Evolutionary conservation across 73 alveolate genomes (phyloP).

Genomic region (Paramecium bursaria): DNA sequence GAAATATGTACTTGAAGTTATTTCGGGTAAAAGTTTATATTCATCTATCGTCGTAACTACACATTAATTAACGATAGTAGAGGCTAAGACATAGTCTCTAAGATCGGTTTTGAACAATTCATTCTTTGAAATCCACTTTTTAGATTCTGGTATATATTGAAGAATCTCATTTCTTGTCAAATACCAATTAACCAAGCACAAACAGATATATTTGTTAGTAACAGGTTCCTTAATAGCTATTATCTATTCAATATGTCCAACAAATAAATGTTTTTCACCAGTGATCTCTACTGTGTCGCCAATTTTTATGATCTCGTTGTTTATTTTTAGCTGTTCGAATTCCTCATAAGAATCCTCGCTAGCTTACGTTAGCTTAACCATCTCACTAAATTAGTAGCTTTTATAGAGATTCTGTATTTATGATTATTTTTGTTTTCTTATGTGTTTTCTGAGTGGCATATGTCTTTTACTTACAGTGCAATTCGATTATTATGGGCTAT

Average conservation of each 20-base stretch:
- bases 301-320: conserved; percentile 17
- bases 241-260: conserved; percentile 11
- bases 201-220: background rate
- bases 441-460: no score
- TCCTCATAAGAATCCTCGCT: background rate
- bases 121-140: conserved; percentile 18
- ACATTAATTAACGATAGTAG: conserved; percentile 18
- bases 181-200: conserved; percentile 34
- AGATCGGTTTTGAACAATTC: conserved; percentile 24
- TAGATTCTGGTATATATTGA: background rate
- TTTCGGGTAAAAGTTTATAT: background rate
- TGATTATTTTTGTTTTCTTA: no score
- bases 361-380: background rate
- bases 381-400: no score
- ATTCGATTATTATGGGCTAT: no score
- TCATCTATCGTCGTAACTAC: conserved; percentile 18
- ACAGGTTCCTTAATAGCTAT: background rate
- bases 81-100: conserved; percentile 17
- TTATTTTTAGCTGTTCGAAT: conserved; percentile 32
- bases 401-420: no score
- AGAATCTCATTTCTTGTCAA: conserved; percentile 31
- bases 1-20: background rate
- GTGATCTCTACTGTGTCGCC: conserved; percentile 6
- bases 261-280: background rate
- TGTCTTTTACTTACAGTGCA: no score